Conservation (phyloP, 2,329 filamentous ascomycete species). For the Sclerotinia borealis region DNA sequence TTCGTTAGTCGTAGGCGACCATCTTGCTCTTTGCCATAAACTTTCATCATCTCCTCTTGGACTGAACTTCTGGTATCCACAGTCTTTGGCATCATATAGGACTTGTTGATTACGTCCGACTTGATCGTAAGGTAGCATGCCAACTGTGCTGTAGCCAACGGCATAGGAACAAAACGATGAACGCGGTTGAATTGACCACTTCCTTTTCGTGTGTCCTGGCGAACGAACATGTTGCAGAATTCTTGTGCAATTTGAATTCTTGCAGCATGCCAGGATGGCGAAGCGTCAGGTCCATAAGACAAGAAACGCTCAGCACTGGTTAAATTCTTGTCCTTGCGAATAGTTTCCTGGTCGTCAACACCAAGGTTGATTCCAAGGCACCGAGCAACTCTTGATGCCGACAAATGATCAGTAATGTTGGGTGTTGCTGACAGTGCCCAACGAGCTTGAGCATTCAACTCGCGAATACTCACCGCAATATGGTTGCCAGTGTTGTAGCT, state of each 20-base stretch:
- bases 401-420: background rate
- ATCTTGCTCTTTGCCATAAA: background rate
- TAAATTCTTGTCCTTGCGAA: background rate
- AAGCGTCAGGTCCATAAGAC: background rate
- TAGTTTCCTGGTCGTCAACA: background rate
- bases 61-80: background rate
- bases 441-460: background rate
- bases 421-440: constrained; percentile 8
- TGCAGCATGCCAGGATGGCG: background rate
- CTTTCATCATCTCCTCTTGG: background rate
- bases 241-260: background rate
- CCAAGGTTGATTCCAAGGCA: constrained; percentile 4
- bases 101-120: background rate
- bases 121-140: background rate
- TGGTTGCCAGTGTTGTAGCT: background rate
- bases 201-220: background rate
- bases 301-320: background rate
- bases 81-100: background rate
- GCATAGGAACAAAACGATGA: background rate
- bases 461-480: background rate
- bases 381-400: background rate
- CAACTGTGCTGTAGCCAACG: background rate
- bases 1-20: background rate
- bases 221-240: background rate
- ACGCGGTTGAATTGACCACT: background rate